Conservation (phyloP, 2,329 filamentous ascomycete species). For the Dactylonectria macrodidyma region DNA sequence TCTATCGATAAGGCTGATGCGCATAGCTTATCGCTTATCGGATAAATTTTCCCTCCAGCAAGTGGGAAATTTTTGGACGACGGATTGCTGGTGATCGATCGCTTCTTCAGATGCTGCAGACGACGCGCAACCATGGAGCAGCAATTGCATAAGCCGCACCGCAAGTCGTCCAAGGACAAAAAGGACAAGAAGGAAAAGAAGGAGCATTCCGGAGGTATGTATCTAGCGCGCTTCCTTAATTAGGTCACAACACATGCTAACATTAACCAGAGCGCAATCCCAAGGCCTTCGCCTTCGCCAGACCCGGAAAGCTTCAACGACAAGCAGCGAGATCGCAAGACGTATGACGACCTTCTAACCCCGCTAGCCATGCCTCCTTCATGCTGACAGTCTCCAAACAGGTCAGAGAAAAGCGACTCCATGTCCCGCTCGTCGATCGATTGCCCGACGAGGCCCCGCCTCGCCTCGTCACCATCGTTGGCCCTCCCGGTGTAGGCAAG, state of each 20-base stretch:
- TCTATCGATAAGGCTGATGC: conserved; percentile 40
- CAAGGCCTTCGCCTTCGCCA: conserved; percentile 90
- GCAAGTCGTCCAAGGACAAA: conserved; percentile 66
- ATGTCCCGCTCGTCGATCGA: conserved; percentile 96
- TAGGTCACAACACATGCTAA: conserved; percentile 42
- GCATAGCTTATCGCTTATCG: conserved; percentile 33
- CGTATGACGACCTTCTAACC: conserved; percentile 61
- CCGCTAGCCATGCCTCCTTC: background rate
- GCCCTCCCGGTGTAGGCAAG: conserved; percentile 95
- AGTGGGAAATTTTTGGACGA: conserved; percentile 45
- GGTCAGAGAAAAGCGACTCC: conserved; percentile 95
- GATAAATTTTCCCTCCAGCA: conserved; percentile 42
- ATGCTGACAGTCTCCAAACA: conserved; percentile 55
- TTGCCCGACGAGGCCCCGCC: conserved; percentile 96
- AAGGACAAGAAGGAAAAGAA: conserved; percentile 88
- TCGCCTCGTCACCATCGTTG: conserved; percentile 92
- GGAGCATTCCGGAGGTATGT: conserved; percentile 69
- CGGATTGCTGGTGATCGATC: conserved; percentile 40
- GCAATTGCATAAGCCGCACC: conserved; percentile 88
- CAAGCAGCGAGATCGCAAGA: conserved; percentile 81
- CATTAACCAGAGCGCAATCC: conserved; percentile 77
- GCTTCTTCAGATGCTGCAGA: conserved; percentile 38
- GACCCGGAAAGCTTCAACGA: conserved; percentile 84
- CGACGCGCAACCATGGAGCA: conserved; percentile 76
- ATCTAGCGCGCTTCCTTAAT: background rate